Base-by-base conservation (phyloP, 140 eudicot species). In the Anethum foeniculum region DNA sequence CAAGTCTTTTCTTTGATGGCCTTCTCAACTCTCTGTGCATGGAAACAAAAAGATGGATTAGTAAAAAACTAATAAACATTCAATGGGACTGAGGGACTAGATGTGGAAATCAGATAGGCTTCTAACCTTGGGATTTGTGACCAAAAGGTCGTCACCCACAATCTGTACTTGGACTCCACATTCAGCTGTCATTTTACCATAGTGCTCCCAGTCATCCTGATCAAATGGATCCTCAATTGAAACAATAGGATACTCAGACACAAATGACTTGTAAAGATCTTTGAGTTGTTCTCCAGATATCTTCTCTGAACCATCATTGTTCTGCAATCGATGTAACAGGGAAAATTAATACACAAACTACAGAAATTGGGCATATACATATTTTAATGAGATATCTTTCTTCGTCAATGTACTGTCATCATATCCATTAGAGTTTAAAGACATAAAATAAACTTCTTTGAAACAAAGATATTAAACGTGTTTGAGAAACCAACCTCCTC, bases 171-270 rank as follows among this genome's bases (percentile, higher is more conserved):
- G 71, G 2, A 90, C 91, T 36, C 97, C 97, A 16, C 86, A 73
- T 85, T 94, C 98, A 23, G 79, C 81, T 3, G 98, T 94, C 86
- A 94, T 78, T 83, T 86, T 88, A 41, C 90, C 87, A 25, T 94
- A 94, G 87, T 88, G 92, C 76, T 89, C 97, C 98, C 98, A 92
- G 84, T 94, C 98, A 86, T 94, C 98, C 79, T 94, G 98, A 83
- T 94, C 98, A 90, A 94, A 94, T 44, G 97, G 98, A 79, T 94
- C 98, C 79, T 94, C 98, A 60, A 94, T 94, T 19, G 98, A 94
- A 36, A 94, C 94, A 79, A 94, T 92, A 19, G 98, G 98, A 87
- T 94, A 92, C 78, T 94, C 98, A 27, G 78, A 47, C 44, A 81
- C 92, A 75, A 92, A 94, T 6, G 98, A 90, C 83, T 94, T 94